phyloP scores from a whole-genome alignment of 2,329 filamentous ascomycete genomes.

The Monilinia vaccinii-corymbosi region DNA sequence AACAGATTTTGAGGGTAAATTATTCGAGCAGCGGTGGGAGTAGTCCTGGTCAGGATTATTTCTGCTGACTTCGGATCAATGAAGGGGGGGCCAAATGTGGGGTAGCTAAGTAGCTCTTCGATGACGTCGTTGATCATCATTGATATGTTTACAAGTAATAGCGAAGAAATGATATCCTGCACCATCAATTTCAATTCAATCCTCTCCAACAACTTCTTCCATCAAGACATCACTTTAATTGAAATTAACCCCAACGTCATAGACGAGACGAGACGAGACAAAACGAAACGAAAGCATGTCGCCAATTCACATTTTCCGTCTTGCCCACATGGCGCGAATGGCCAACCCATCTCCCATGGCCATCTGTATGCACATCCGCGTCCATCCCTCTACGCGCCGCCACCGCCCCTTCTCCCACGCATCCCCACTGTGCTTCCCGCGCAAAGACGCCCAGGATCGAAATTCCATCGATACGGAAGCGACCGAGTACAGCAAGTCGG shows the following conservation, averaged over 20 bases:
- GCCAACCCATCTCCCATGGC: no score
- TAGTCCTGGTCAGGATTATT: background rate
- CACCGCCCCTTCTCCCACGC: background rate
- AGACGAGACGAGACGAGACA: no score
- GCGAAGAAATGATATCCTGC: background rate
- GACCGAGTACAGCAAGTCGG: conserved; percentile 60
- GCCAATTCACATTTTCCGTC: no score
- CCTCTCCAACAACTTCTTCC: background rate
- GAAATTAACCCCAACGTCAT: background rate
- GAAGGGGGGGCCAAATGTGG: background rate
- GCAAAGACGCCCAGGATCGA: conserved; percentile 46
- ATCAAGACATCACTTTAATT: background rate
- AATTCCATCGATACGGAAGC: conserved; percentile 55
- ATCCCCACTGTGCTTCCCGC: background rate
- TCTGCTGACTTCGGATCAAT: background rate
- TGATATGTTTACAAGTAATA: background rate
- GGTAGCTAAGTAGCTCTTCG: background rate
- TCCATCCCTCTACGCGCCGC: no score
- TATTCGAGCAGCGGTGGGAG: no score
- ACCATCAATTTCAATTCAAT: background rate
- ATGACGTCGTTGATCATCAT: background rate
- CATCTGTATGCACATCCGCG: no score
- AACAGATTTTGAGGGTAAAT: background rate
- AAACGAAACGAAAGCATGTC: no score
- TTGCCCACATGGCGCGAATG: no score